Conservation (phyloP, 139 green algal genomes). For the Trebouxia sp. region DNA sequence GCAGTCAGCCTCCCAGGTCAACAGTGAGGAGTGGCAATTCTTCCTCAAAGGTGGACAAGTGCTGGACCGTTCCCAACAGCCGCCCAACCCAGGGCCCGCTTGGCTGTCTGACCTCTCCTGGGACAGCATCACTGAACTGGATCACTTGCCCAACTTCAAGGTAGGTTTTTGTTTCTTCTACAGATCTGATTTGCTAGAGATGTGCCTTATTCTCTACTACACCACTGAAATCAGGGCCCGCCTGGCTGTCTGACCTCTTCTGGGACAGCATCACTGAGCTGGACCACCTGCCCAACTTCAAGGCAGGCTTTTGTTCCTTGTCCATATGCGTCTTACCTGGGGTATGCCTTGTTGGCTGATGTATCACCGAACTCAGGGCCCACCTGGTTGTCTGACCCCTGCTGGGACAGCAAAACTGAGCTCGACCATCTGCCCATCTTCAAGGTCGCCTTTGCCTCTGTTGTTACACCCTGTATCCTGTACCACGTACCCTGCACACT, state of each 20-base stretch:
- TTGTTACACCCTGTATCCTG: background rate
- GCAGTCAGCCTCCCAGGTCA: conserved; percentile 55
- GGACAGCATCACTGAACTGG: conserved; percentile 80
- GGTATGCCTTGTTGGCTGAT: background rate
- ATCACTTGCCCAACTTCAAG: conserved; percentile 76
- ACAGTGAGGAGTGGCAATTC: conserved; percentile 82
- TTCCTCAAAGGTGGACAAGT: conserved; percentile 78
- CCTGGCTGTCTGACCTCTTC: conserved; percentile 74
- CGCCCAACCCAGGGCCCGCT: conserved; percentile 60
- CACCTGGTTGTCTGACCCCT: conserved; percentile 72
- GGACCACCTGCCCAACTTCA: conserved; percentile 76
- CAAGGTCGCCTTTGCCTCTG: conserved; percentile 42
- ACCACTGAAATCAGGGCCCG: conserved; percentile 57
- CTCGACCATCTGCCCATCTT: conserved; percentile 76
- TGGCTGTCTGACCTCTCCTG: conserved; percentile 81
- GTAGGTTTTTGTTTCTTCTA: conserved; percentile 20
- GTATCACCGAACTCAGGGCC: conserved; percentile 57
- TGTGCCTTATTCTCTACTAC: background rate
- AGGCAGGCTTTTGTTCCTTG: conserved; percentile 35
- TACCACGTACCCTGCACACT: background rate
- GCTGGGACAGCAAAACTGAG: conserved; percentile 80
- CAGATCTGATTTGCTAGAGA: background rate
- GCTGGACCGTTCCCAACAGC: conserved; percentile 70
- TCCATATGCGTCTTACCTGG: too few species aligned
- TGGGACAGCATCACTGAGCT: conserved; percentile 84